Evolutionary conservation across 495 filamentous ascomycete genomes (phyloP), one percentile per base, ranked within the genome.

Genomic region (Hypoxylon crocopeplum): DNA sequence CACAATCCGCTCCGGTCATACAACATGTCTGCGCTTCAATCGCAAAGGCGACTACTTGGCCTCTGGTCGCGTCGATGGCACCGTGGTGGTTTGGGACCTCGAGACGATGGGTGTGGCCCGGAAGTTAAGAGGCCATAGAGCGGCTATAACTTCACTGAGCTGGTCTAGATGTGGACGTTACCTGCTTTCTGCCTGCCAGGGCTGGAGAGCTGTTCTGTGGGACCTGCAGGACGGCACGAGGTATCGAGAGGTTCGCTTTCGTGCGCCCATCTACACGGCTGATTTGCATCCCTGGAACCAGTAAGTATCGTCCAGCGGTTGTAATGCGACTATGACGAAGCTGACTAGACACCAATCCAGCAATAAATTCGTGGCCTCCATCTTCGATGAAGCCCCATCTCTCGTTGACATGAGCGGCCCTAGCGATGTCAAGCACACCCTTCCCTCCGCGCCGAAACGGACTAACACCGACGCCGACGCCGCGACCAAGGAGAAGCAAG

Each of bases 131-230:
- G 94, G 94, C 5, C 94, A 99, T 75, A 93, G 89, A 13, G 80
- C 88, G 55, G 92, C 94, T 66, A 90, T 98, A 33, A 91, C 94
- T 56, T 94, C 90, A 10, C 71, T 98, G 16, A 95, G 93, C 73
- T 99, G 94, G 94, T 96, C 92, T 6, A 79, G 89, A 58, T 88
- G 92, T 75, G 92, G 93, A 17, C 83, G 92, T 34, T 98, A 96
- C 73, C 82, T 99, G n/a, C 84, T 98, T 19, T 96, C 90, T 56
- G 86, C 90, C n/a, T 91, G 89, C 11, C 91, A 96, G 63, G 94
- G 96, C 67, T 97, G 93, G 88, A 96, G 92, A 73, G 92, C 86
- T 48, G 91, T 96, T 27, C 80, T 98, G 1, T 98, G 94, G 94
- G 95, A 98, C 73, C 74, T 98, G 38, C 79, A 87, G 59, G 87